Evolutionary conservation across 1,139 yeast species (phyloP).

Genomic region (Dujonia santamariae): DNA sequence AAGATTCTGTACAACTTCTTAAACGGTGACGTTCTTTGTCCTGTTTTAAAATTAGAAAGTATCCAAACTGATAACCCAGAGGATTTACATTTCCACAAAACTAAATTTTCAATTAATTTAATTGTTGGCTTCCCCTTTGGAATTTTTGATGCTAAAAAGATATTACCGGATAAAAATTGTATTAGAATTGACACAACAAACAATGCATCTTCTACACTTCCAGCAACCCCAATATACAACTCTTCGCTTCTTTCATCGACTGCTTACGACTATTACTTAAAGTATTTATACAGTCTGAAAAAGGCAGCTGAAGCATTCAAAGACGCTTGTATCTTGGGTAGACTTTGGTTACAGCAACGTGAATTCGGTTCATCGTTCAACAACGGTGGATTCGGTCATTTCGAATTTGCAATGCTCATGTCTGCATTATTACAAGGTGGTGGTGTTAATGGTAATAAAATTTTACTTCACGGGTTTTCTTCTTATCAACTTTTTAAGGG

Average conservation of each 20-base stretch:
- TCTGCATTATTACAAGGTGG: slow-evolving; percentile 85
- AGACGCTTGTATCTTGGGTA: slow-evolving; percentile 85
- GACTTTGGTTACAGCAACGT: slow-evolving; percentile 86
- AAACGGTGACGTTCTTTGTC: slow-evolving; percentile 66
- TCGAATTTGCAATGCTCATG: slow-evolving; percentile 81
- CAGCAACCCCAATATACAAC: slow-evolving; percentile 85
- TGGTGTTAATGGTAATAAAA: slow-evolving; percentile 69
- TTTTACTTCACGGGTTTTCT: slow-evolving; percentile 81
- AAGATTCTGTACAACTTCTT: slow-evolving; percentile 55
- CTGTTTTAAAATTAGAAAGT: slow-evolving; percentile 56
- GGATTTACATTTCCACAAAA: slow-evolving; percentile 58
- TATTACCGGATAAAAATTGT: slow-evolving; percentile 75
- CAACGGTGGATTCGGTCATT: slow-evolving; percentile 86
- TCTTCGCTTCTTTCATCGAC: slow-evolving; percentile 72
- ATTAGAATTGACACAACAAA: slow-evolving; percentile 57
- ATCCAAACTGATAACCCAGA: slow-evolving; percentile 45
- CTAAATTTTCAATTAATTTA: slow-evolving; percentile 69
- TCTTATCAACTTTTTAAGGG: slow-evolving; percentile 92
- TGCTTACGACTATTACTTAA: slow-evolving; percentile 65
- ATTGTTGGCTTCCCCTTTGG: slow-evolving; percentile 72
- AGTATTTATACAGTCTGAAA: slow-evolving; percentile 70
- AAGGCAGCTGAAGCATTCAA: slow-evolving; percentile 79
- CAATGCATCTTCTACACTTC: slow-evolving; percentile 41
- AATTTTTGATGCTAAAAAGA: slow-evolving; percentile 68
- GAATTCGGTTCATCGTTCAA: slow-evolving; percentile 65